phyloP scores from a whole-genome alignment of 1,284 basidiomycete genomes.

The Amylostereum areolatum region DNA sequence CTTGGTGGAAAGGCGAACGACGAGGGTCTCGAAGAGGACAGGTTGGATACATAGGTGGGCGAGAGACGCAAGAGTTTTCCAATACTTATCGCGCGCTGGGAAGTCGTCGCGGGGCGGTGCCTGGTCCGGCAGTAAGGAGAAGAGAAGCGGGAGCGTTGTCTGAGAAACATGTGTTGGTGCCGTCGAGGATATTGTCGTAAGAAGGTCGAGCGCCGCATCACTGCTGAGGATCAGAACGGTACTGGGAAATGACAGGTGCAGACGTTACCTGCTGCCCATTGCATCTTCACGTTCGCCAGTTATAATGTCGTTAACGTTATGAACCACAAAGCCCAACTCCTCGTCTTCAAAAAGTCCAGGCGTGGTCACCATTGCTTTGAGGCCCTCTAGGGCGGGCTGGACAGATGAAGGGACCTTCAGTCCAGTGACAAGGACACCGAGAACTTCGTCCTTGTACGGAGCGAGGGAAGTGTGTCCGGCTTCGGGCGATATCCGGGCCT shows the following conservation, averaged over 20 bases:
- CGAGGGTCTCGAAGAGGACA: constrained; percentile 79
- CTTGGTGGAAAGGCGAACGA: constrained; percentile 76
- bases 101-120: constrained; percentile 55
- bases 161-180: constrained; percentile 67
- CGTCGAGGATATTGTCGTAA: constrained; percentile 60
- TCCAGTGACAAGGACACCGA: constrained; percentile 61
- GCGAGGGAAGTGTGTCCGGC: constrained; percentile 39
- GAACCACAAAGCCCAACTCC: constrained; percentile 78
- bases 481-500: constrained; percentile 16
- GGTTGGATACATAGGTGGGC: constrained; percentile 71
- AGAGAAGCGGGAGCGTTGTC: constrained; percentile 77
- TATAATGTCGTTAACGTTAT: constrained; percentile 70
- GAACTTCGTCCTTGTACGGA: constrained; percentile 71
- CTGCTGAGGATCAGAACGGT: constrained; percentile 32
- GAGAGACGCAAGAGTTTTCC: constrained; percentile 69
- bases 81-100: constrained; percentile 54
- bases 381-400: constrained; percentile 54
- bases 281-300: constrained; percentile 49
- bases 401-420: constrained; percentile 50
- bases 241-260: not conserved
- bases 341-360: constrained; percentile 56
- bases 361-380: constrained; percentile 63
- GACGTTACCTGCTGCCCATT: constrained; percentile 41
- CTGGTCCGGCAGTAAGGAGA: constrained; percentile 64
- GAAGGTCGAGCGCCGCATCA: constrained; percentile 59